These are phyloP conservation scores for Pseudonitzschia pungens DNA, from an alignment of 108 stramenopile species.

Conservation along the genomic window DNA sequence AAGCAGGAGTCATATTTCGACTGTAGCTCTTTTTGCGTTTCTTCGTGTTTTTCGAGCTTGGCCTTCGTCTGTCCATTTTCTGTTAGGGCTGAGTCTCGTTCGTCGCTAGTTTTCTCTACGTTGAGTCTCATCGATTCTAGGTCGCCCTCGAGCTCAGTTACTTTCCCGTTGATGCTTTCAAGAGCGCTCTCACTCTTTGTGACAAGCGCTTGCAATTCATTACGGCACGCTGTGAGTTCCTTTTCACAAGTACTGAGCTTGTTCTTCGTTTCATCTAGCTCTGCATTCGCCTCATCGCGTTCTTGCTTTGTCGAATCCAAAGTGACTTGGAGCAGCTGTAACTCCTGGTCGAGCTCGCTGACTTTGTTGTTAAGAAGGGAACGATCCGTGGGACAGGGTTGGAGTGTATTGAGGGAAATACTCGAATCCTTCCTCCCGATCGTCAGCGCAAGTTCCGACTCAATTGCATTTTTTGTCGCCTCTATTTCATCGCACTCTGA, in stretches of 20 bases:
- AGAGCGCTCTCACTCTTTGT: background rate
- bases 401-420: background rate
- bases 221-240: background rate
- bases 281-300: background rate
- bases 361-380: background rate
- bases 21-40: background rate
- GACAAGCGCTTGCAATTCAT: background rate
- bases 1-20: background rate
- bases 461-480: background rate
- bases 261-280: background rate
- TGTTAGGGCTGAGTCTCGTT: background rate
- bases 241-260: background rate
- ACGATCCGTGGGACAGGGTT: background rate
- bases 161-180: background rate
- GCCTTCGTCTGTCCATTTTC: background rate
- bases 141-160: background rate
- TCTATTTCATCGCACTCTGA: constrained; percentile 5
- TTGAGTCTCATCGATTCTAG: background rate
- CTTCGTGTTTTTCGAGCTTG: background rate
- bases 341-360: background rate
- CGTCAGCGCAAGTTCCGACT: background rate
- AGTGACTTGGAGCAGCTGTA: background rate
- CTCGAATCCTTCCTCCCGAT: background rate
- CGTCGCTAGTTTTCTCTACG: background rate
- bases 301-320: background rate